phyloP scores from a whole-genome alignment of 2,329 filamentous ascomycete genomes.

The Cladosporium halotolerans region DNA sequence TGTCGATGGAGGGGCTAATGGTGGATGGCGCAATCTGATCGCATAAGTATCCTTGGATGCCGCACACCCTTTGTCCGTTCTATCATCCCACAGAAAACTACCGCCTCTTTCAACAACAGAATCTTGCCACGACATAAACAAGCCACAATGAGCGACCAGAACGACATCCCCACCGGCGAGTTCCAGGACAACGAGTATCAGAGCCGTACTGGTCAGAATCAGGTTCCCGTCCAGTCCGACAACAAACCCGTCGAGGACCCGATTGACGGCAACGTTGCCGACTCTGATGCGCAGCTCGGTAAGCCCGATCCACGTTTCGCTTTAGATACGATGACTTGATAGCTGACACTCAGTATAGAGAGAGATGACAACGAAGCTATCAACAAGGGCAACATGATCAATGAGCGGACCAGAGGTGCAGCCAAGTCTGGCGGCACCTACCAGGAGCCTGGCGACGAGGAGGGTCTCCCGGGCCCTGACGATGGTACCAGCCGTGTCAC shows the following conservation, averaged over 20 bases:
- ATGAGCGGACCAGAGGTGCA: conserved; percentile 43
- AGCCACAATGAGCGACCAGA: conserved; percentile 2
- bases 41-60: too few relatives aligned
- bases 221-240: conserved; percentile 44
- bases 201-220: conserved; percentile 43
- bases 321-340: not conserved
- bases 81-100: not conserved
- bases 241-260: conserved; percentile 41
- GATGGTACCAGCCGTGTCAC: conserved; percentile 19
- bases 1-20: too few relatives aligned
- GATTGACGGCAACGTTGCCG: conserved; percentile 38
- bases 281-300: conserved; percentile 45
- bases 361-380: conserved; percentile 46
- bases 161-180: conserved; percentile 29
- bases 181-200: conserved; percentile 41
- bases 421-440: conserved; percentile 41
- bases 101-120: not conserved
- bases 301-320: conserved; percentile 12
- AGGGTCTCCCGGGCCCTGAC: conserved; percentile 29
- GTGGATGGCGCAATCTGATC: too few relatives aligned
- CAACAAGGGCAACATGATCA: conserved; percentile 42
- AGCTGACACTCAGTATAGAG: conserved; percentile 23
- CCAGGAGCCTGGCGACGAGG: conserved; percentile 47
- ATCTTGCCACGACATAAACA: not conserved
- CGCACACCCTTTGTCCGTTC: not conserved